Conservation (phyloP, 2,329 filamentous ascomycete species). For the Coniosporium tulheliwenetii region DNA sequence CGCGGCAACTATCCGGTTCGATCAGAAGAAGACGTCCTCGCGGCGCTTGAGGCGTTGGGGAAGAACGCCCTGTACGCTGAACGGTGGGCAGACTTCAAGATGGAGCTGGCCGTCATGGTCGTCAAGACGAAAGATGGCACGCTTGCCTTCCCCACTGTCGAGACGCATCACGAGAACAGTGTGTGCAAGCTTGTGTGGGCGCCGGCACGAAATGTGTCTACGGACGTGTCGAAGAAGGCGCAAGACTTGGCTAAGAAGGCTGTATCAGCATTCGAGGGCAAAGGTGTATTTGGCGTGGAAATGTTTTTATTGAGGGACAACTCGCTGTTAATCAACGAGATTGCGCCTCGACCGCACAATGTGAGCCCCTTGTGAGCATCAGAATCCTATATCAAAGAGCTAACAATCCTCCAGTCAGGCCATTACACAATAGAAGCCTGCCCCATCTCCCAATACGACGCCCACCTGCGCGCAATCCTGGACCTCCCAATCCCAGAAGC, state of each 20-base stretch:
- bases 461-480: conserved; percentile 74
- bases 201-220: conserved; percentile 58
- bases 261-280: conserved; percentile 64
- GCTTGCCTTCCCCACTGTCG: conserved; percentile 73
- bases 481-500: conserved; percentile 39
- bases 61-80: conserved; percentile 68
- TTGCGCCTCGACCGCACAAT: conserved; percentile 74
- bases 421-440: conserved; percentile 93
- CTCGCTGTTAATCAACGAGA: conserved; percentile 67
- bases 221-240: conserved; percentile 45
- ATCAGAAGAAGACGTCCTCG: conserved; percentile 41
- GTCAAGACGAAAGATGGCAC: conserved; percentile 67
- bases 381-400: no score
- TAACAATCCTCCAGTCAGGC: conserved; percentile 37
- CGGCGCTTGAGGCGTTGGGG: conserved; percentile 52
- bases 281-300: conserved; percentile 91
- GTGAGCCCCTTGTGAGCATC: no score
- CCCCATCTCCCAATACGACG: conserved; percentile 78
- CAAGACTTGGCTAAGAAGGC: conserved; percentile 66
- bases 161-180: conserved; percentile 89
- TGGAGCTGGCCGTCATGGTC: conserved; percentile 89
- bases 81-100: conserved; percentile 71
- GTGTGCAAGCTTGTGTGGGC: conserved; percentile 89
- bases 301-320: conserved; percentile 73
- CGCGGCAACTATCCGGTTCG: conserved; percentile 55